Evolutionary conservation across 2,329 filamentous ascomycete genomes (phyloP), one percentile per base, ranked within the genome.

Genomic region (Scytalidium sp.): DNA sequence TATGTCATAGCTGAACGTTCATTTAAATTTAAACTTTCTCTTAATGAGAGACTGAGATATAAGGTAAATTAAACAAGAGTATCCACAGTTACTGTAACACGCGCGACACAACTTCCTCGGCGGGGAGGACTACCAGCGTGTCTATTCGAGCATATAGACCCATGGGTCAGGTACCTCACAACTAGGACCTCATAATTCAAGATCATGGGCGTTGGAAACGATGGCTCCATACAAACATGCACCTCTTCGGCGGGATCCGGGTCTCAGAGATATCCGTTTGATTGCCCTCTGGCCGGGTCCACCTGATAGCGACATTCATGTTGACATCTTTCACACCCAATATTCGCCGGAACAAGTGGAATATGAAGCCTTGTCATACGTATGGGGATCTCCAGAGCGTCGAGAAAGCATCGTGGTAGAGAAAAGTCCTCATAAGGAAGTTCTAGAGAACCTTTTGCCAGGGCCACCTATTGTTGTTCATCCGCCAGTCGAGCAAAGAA

Each of bases 361-460:
- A 9, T 55, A 53, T 20, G 53, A 55, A 20, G 53, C 50, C 8
- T 15, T 55, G 2, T 55, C 53, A n/a, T 55, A 53, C 21, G 29
- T 36, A 6, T 55, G 53, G 53, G 53, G 50, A 1, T 19, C 15
- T 7, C 32, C 32, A 36, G 8, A 36, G 13, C 32, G 32, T 10
- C 7, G 8, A 15, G 32, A 36, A n/a, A 36, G 32, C 32, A 36
- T 36, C 32, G 32, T 36, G 15, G 32, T 36, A 9, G 32, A 36
- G 32, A n/a, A n/a, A 15, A 36, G 13, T 36, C 32, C 32, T 15
- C 32, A 36, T 36, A 8, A 8, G 17, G 32, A 36, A 5, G 32
- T n/a, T 15, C 15, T n/a, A 5, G 17, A 36, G 8, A n/a, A n/a
- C 32, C 32, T 36, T 5, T n/a, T 36, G 5, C 32, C 32, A n/a